phyloP scores from a whole-genome alignment of 2,329 filamentous ascomycete genomes.

The Nigrospora sphaerica region DNA sequence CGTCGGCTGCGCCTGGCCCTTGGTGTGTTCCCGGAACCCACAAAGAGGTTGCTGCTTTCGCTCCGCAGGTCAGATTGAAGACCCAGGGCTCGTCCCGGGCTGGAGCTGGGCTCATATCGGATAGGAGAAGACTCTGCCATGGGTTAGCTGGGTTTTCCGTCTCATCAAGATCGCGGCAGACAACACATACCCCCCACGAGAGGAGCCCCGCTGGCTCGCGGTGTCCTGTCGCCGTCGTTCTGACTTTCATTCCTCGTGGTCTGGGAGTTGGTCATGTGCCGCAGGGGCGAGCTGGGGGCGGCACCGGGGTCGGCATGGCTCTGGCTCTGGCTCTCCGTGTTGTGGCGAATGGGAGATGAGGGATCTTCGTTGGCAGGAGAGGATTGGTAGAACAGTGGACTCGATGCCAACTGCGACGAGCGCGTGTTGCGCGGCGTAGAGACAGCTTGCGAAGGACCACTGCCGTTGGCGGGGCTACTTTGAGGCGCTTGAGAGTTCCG shows the following conservation, averaged over 20 bases:
- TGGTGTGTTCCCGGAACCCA: constrained; percentile 54
- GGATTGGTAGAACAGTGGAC: constrained; percentile 70
- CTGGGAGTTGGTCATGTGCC: constrained; percentile 52
- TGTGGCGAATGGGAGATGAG: constrained; percentile 50
- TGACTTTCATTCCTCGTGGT: constrained; percentile 30
- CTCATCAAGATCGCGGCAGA: no score
- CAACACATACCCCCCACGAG: constrained; percentile 52
- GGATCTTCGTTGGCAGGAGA: constrained; percentile 29
- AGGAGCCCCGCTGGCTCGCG: constrained; percentile 52
- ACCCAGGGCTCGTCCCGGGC: constrained; percentile 59
- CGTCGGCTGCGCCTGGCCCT: constrained; percentile 54
- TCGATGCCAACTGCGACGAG: constrained; percentile 57
- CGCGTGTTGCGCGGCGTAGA: constrained; percentile 39
- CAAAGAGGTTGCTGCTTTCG: constrained; percentile 82
- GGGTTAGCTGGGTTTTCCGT: no score
- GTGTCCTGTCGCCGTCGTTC: constrained; percentile 61
- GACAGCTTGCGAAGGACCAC: constrained; percentile 14
- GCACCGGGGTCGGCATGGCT: constrained; percentile 20
- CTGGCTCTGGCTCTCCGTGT: constrained; percentile 50
- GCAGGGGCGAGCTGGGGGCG: constrained; percentile 51
- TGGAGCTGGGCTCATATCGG: constrained; percentile 84
- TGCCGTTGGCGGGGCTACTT: constrained; percentile 34
- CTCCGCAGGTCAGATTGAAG: constrained; percentile 67
- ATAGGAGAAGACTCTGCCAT: constrained; percentile 81
- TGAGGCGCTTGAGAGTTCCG: constrained; percentile 48